Conservation (phyloP, 2,329 filamentous ascomycete genomes). For the Sphaceloma murrayae region DNA sequence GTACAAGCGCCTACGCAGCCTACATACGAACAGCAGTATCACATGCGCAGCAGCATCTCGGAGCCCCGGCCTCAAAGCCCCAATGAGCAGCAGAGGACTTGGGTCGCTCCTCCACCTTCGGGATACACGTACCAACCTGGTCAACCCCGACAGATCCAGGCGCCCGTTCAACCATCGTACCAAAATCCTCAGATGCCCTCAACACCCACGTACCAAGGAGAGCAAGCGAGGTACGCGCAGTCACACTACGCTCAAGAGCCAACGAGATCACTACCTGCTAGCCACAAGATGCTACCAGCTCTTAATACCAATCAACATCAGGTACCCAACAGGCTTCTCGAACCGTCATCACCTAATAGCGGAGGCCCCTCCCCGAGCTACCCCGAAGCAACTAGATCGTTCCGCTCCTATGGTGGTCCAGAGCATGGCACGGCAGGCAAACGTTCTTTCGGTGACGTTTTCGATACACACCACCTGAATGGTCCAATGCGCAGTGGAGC, state of each 20-base stretch:
- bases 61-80: background rate
- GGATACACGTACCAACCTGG: constrained; percentile 1
- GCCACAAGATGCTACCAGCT: constrained; percentile 33
- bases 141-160: constrained; percentile 9
- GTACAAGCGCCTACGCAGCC: constrained; percentile 14
- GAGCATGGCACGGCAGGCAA: constrained; percentile 32
- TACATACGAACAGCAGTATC: constrained; percentile 12
- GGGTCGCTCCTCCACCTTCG: background rate
- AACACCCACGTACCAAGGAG: constrained; percentile 22
- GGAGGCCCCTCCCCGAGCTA: constrained; percentile 27
- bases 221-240: background rate
- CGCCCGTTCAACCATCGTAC: background rate
- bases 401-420: constrained; percentile 16
- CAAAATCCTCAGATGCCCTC: constrained; percentile 9
- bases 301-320: constrained; percentile 33
- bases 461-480: constrained; percentile 35
- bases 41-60: constrained; percentile 9
- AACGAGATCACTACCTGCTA: constrained; percentile 18
- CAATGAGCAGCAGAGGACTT: background rate
- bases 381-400: constrained; percentile 10
- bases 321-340: constrained; percentile 30
- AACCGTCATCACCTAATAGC: constrained; percentile 38
- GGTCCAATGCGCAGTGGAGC: constrained; percentile 38
- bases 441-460: constrained; percentile 38
- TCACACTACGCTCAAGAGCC: constrained; percentile 1